phyloP scores from a whole-genome alignment of 2,329 filamentous ascomycete genomes.

The Clonostachys solani region DNA sequence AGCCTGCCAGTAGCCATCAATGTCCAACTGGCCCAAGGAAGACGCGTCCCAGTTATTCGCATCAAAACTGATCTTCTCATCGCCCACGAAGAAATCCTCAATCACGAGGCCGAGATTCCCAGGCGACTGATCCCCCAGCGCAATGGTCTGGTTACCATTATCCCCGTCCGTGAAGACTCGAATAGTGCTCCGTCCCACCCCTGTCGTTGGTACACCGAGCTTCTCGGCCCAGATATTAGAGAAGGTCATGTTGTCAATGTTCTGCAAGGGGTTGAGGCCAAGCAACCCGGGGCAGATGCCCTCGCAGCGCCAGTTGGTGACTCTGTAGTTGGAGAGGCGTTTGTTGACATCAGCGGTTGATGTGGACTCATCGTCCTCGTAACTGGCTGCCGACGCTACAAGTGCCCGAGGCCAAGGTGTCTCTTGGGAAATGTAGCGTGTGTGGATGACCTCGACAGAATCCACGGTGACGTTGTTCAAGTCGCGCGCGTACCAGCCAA shows the following conservation, averaged over 20 bases:
- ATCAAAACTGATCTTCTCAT: conserved; percentile 6
- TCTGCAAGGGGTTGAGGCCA: conserved; percentile 10
- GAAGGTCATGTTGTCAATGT: conserved; percentile 8
- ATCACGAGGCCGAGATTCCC: conserved; percentile 6
- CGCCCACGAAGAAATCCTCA: conserved; percentile 8
- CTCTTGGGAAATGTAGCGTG: conserved; percentile 4
- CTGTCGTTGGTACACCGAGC: neutral
- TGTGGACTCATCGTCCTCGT: conserved; percentile 5
- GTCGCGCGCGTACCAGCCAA: conserved; percentile 24
- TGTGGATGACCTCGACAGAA: conserved; percentile 17
- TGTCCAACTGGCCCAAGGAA: conserved; percentile 4
- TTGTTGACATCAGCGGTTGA: conserved; percentile 6
- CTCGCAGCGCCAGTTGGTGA: conserved; percentile 11
- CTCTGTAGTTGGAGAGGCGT: conserved; percentile 5
- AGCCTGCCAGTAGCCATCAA: conserved; percentile 6
- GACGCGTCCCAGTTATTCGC: conserved; percentile 5
- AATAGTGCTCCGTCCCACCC: conserved; percentile 6
- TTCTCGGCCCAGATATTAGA: conserved; percentile 7
- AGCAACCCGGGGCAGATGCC: conserved; percentile 9
- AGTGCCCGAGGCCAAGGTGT: conserved; percentile 5
- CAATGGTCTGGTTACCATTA: conserved; percentile 3
- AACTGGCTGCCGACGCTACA: conserved; percentile 6
- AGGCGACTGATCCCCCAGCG: conserved; percentile 6
- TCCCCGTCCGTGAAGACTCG: conserved; percentile 6
- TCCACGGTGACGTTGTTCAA: conserved; percentile 16